phyloP scores from a whole-genome alignment of 2,329 filamentous ascomycete species.

The Ophiostoma tasmaniense region DNA sequence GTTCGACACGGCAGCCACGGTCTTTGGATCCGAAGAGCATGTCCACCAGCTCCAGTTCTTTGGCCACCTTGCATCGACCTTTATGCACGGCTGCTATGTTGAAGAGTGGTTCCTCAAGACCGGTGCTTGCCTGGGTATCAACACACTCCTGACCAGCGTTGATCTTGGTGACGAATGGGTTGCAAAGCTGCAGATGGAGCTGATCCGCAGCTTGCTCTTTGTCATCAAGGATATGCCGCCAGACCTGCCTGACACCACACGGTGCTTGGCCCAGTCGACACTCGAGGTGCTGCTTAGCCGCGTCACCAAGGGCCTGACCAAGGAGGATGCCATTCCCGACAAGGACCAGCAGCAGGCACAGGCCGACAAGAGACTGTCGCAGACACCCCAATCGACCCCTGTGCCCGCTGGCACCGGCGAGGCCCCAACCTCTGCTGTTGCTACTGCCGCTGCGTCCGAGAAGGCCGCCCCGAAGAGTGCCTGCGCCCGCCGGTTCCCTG shows the following conservation, averaged over 20 bases:
- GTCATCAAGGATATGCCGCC: conserved; percentile 97
- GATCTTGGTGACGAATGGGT: conserved; percentile 81
- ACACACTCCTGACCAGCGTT: conserved; percentile 74
- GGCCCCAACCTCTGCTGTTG: neutral
- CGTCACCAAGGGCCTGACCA: conserved; percentile 70
- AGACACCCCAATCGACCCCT: conserved; percentile 5
- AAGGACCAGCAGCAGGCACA: conserved; percentile 6
- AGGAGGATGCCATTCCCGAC: conserved; percentile 51
- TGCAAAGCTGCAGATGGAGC: conserved; percentile 71
- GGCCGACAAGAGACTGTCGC: conserved; percentile 9
- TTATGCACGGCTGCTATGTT: conserved; percentile 91
- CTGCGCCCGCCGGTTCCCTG: conserved; percentile 41
- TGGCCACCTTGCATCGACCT: conserved; percentile 67
- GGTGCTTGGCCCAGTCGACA: conserved; percentile 72
- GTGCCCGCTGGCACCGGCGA: neutral
- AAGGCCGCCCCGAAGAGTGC: conserved; percentile 8
- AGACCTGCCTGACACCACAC: conserved; percentile 83
- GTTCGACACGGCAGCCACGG: conserved; percentile 63
- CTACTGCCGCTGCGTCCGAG: neutral
- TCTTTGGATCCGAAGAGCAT: conserved; percentile 67
- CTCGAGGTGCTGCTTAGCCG: conserved; percentile 69
- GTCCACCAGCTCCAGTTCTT: conserved; percentile 79
- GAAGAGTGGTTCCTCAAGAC: conserved; percentile 99
- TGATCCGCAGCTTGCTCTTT: conserved; percentile 85
- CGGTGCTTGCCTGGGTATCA: conserved; percentile 83